A percentile compares a stretch with the other conserved stretches of the same genome.
Conservation (phyloP, 495 filamentous ascomycete genomes). For the Niebla homalea region DNA sequence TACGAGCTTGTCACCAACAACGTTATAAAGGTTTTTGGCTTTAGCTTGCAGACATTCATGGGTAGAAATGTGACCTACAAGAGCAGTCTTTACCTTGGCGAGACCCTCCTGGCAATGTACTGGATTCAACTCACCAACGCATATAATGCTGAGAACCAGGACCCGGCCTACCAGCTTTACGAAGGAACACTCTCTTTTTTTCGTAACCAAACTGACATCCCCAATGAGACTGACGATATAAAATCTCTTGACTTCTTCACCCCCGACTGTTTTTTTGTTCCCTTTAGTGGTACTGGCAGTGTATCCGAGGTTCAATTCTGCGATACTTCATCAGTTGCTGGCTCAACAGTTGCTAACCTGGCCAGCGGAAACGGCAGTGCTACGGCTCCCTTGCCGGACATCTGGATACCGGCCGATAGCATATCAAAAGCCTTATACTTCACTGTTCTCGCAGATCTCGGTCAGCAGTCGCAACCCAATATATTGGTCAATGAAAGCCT, state of each 20-base stretch:
- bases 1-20: constrained; percentile 14
- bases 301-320: background rate
- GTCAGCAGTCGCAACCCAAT: constrained; percentile 3
- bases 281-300: constrained; percentile 4
- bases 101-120: constrained; percentile 12
- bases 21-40: constrained; percentile 2
- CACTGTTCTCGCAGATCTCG: constrained; percentile 21
- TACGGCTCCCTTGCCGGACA: constrained; percentile 4
- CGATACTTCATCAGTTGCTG: background rate
- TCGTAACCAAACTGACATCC: background rate
- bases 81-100: constrained; percentile 15
- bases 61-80: constrained; percentile 5
- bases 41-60: constrained; percentile 5
- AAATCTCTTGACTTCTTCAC: constrained; percentile 3
- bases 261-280: constrained; percentile 5
- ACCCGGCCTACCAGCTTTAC: background rate
- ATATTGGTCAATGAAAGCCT: background rate
- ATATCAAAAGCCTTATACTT: constrained; percentile 21
- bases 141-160: background rate
- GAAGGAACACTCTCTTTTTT: background rate
- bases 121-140: background rate
- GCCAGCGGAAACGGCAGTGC: constrained; percentile 4
- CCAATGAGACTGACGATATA: constrained; percentile 1
- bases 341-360: constrained; percentile 2
- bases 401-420: constrained; percentile 16